These are phyloP conservation scores for Alternaria postmessia DNA, from an alignment of 2,329 filamentous ascomycete species.

Conservation along the genomic window DNA sequence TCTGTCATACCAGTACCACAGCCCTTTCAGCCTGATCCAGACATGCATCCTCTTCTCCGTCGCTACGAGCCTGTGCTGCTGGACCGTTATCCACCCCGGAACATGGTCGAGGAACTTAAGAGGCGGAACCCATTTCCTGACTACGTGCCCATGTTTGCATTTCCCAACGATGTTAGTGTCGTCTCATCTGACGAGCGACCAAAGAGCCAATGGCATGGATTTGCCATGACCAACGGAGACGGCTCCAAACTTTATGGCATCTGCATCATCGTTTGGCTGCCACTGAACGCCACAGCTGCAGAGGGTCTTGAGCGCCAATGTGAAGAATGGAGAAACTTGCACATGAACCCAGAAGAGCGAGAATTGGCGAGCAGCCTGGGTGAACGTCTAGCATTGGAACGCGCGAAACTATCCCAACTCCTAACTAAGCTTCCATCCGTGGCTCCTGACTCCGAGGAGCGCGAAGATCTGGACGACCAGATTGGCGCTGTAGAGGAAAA, in stretches of 20 bases:
- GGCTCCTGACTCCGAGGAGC: conserved; percentile 78
- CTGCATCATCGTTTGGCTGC: conserved; percentile 91
- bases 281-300: conserved; percentile 80
- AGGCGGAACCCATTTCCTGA: conserved; percentile 89
- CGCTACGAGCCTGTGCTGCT: conserved; percentile 96
- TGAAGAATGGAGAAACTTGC: conserved; percentile 62
- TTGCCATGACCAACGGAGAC: conserved; percentile 95
- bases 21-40: conserved; percentile 84
- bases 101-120: conserved; percentile 79
- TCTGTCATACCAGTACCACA: conserved; percentile 95
- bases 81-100: conserved; percentile 89
- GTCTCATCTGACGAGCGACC: conserved; percentile 94
- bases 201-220: conserved; percentile 97
- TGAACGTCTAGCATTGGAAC: conserved; percentile 83
- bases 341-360: conserved; percentile 89
- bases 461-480: conserved; percentile 88
- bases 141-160: conserved; percentile 99
- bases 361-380: conserved; percentile 92
- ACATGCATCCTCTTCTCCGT: conserved; percentile 94
- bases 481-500: conserved; percentile 98
- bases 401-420: conserved; percentile 88
- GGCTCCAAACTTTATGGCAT: conserved; percentile 92
- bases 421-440: conserved; percentile 82
- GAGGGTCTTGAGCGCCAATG: conserved; percentile 77
- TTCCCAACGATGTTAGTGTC: conserved; percentile 96